Base-by-base conservation (phyloP, 2,329 filamentous ascomycete genomes). In the Tolypocladium tundrense region DNA sequence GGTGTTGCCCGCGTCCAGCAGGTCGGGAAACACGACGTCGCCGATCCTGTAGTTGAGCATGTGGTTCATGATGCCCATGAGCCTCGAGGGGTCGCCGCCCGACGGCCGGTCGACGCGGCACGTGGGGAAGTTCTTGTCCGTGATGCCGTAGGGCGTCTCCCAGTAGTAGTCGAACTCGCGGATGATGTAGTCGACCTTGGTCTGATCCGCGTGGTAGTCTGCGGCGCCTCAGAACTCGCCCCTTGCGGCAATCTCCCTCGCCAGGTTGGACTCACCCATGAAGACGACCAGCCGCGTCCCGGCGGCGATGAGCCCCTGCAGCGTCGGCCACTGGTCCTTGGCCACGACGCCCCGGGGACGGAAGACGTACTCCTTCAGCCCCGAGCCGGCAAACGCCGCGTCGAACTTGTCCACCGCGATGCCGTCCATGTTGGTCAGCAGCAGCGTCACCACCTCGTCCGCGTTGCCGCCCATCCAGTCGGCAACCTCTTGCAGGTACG, bases 141-240 rank as follows among this genome's bases (percentile, higher is more conserved):
- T 81, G 60, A 85, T 83, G 62, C 88, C 84, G 71, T 81, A 92
- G 0, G 81, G 77, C 51, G 88, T 93, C 69, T 93, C 89, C 75
- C 88, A 91, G 63, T 87, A 80, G 70, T 84, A 84, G 31, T 74
- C 72, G 66, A 85, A 88, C 67, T 88, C 79, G 67, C 82, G 76
- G 57, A 88, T 75, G 57, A 89, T 82, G 66, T 86, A 88, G 33
- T 81, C 75, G n/a, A 83, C 79, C 54, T 74, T 68, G 39, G 66
- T 70, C 1, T 72, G 74, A 60, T 84, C 75, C 58, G 76, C 69
- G 55, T 79, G 67, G 63, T 81, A 90, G 69, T 91, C 88, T 84
- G 79, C n/a, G 33, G 48, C 48, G 19, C 6, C 16, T 51, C 48
- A 51, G 48, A 14, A 2, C 19, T 11, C 42, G 2, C 4, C 21